Base-by-base conservation (phyloP, 1,139 yeast species). In the Debaryomyces fabryi region DNA sequence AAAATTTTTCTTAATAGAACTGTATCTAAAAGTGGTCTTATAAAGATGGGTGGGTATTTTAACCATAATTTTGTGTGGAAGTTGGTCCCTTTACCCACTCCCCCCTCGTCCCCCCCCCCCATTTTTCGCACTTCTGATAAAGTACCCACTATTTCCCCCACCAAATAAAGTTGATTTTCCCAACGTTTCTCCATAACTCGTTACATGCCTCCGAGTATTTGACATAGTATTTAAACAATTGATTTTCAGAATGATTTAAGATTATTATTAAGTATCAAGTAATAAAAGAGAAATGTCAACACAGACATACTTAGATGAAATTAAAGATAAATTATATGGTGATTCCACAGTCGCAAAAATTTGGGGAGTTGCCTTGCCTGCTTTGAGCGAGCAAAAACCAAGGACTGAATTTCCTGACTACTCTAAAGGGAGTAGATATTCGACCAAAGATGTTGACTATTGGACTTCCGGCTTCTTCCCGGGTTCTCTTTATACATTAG, bases 391-490 rank as follows among this genome's bases (percentile, higher is more conserved):
- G 8, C 8, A 20, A 3, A 9, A 13, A 4, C 57, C 57, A 6
- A 58, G 57, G 5, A 43, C 45, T 4, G 47, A 47, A 23, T 49
- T 49, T 34, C 58, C 59, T 6, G 55, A 55, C 21, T 53, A 54
- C 32, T 45, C 52, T 6, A 20, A 20, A 16, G 48, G 39, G 34
- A 49, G 49, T 4, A 47, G 51, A 37, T 62, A 61, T 45, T 41
- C 46, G 6, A 58, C 45, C 45, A 51, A 57, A 23, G 57, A 52
- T n/a, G 51, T 53, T 23, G 56, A 58, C n/a, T 58, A 59, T 52
- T 63, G 67, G 67, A 63, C 67, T 1, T 47, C 62, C 9, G 67
- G 67, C 6, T 63, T 61, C 50, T 63, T 63, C 44, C 66, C 67
- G 2, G 67, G 67, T 0, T 53, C 60, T 4, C 43, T 63, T 2